A percentile compares a stretch with the other conserved stretches of the same genome.
phyloP scores from a whole-genome alignment of 768 basidiomycete species.

The Galerina marginata region DNA sequence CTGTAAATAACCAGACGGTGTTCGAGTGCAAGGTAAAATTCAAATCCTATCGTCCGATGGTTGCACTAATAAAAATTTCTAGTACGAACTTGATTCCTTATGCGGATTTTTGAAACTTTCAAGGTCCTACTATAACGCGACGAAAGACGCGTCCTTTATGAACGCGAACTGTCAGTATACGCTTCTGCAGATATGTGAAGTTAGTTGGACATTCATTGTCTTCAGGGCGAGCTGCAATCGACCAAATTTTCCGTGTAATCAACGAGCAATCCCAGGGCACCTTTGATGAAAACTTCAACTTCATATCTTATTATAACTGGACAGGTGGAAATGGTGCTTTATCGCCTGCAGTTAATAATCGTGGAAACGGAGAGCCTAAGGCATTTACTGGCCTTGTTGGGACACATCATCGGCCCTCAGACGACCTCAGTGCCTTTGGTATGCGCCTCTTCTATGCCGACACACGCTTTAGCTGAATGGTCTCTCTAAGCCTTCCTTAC shows the following conservation, averaged over 20 bases:
- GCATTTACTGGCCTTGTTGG: constrained; percentile 77
- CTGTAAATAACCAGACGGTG: constrained; percentile 70
- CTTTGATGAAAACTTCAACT: constrained; percentile 73
- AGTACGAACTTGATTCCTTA: constrained; percentile 84
- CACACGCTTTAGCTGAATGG: neutral
- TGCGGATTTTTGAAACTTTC: constrained; percentile 83
- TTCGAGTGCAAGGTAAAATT: constrained; percentile 78
- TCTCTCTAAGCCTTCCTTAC: constrained; percentile 65
- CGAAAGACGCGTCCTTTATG: constrained; percentile 74
- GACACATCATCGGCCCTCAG: constrained; percentile 78
- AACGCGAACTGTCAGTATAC: constrained; percentile 62
- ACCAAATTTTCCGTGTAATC: constrained; percentile 78
- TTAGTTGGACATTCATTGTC: constrained; percentile 7
- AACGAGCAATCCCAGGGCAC: constrained; percentile 76
- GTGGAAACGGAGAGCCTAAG: constrained; percentile 78
- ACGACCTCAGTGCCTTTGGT: constrained; percentile 76
- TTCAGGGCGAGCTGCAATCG: constrained; percentile 69
- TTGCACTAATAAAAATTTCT: neutral
- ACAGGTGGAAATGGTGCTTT: constrained; percentile 72
- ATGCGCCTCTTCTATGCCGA: neutral
- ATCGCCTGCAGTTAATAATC: constrained; percentile 66
- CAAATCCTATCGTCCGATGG: neutral
- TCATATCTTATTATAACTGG: constrained; percentile 84
- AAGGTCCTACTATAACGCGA: constrained; percentile 72
- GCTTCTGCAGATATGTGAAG: neutral